Percentiles rank a stretch among this genome's conserved stretches.
These are phyloP conservation scores for Hypoxylon rubiginosum DNA, from an alignment of 2,329 filamentous ascomycete genomes.

Conservation along the genomic window DNA sequence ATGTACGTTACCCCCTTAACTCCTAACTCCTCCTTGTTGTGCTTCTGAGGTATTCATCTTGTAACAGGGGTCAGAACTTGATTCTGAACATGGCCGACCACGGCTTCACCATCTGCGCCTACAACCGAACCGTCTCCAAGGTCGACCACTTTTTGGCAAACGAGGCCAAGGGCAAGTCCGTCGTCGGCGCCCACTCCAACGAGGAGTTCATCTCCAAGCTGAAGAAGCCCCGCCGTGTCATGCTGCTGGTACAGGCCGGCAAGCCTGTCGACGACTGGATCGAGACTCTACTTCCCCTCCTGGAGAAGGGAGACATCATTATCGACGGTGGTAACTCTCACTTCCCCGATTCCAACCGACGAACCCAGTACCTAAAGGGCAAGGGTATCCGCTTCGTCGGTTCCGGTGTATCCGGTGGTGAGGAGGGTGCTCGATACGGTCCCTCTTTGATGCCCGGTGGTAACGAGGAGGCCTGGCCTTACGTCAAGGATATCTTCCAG, in stretches of 20 bases:
- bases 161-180: slow-evolving; percentile 94
- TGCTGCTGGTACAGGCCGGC: slow-evolving; percentile 99
- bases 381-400: slow-evolving; percentile 98
- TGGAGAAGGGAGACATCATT: slow-evolving; percentile 94
- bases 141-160: slow-evolving; percentile 94
- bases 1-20: slow-evolving; percentile 70
- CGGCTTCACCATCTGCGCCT: slow-evolving; percentile 96
- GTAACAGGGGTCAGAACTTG: slow-evolving; percentile 79
- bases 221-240: slow-evolving; percentile 96
- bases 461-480: slow-evolving; percentile 97
- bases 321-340: slow-evolving; percentile 99
- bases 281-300: slow-evolving; percentile 87
- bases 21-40: slow-evolving; percentile 17
- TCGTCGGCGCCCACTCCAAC: slow-evolving; percentile 92
- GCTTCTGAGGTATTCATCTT: slow-evolving; percentile 35
- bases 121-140: slow-evolving; percentile 99
- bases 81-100: slow-evolving; percentile 92
- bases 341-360: slow-evolving; percentile 98
- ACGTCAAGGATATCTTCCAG: slow-evolving; percentile 99
- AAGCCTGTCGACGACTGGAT: slow-evolving; percentile 99
- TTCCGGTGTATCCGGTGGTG: slow-evolving; percentile 97
- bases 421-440: slow-evolving; percentile 98
- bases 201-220: slow-evolving; percentile 97
- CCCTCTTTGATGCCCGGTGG: slow-evolving; percentile 99
- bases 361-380: slow-evolving; percentile 84